Evolutionary conservation across 2,329 filamentous ascomycete genomes (phyloP).

Genomic region (Ceratocystis diversiconidia): DNA sequence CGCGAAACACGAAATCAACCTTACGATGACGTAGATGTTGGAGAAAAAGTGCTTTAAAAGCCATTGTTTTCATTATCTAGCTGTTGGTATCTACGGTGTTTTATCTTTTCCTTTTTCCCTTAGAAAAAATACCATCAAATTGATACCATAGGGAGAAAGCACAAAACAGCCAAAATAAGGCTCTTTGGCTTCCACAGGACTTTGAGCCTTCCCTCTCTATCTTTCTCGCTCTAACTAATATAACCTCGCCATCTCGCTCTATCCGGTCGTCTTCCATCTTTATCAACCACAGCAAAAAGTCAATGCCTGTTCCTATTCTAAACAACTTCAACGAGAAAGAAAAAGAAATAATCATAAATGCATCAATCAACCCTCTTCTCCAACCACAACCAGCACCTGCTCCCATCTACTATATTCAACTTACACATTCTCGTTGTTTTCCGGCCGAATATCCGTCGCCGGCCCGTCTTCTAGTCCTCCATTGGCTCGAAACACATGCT

Average conservation of each 20-base stretch:
- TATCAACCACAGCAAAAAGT: not conserved
- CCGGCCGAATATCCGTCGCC: constrained; percentile 18
- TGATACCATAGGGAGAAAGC: not conserved
- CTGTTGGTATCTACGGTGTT: too few relatives aligned
- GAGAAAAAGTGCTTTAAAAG: too few relatives aligned
- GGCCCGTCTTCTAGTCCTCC: constrained; percentile 10
- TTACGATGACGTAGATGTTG: too few relatives aligned
- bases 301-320: not conserved
- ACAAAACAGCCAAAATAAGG: not conserved
- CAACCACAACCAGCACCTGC: too few relatives aligned
- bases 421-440: constrained; percentile 14
- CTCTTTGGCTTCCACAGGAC: not conserved
- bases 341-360: not conserved
- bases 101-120: not conserved
- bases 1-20: not conserved
- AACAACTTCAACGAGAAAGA: not conserved
- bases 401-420: not conserved
- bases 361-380: not conserved
- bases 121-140: not conserved
- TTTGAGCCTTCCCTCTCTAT: too few relatives aligned
- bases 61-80: too few relatives aligned
- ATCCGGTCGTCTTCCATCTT: constrained; percentile 2
- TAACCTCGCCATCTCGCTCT: not conserved
- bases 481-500: not conserved
- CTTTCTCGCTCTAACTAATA: not conserved